Evolutionary conservation across 148 eudicot species (phyloP).

Genomic region (Rhododendron simsii): DNA sequence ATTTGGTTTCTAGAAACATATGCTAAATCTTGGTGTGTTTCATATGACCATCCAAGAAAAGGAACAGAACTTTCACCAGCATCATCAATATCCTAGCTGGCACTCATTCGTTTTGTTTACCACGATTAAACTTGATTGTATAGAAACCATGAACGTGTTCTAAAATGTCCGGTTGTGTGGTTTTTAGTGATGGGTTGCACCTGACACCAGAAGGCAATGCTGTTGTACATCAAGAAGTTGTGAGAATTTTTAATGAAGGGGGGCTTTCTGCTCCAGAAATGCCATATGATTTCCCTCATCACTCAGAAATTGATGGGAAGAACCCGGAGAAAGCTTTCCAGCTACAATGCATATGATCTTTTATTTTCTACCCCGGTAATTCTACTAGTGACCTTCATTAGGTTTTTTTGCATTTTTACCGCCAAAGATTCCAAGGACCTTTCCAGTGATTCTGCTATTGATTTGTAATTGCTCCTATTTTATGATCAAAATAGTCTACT

Average conservation of each 20-base stretch:
- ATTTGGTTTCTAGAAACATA: neutral
- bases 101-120: neutral
- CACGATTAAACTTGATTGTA: neutral
- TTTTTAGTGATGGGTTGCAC: slow-evolving; percentile 84
- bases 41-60: neutral
- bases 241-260: slow-evolving; percentile 44
- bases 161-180: neutral
- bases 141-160: neutral
- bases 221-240: slow-evolving; percentile 64
- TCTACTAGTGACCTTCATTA: neutral
- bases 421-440: neutral
- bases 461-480: neutral
- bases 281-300: slow-evolving; percentile 85
- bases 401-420: neutral
- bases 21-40: neutral
- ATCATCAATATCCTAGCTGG: neutral
- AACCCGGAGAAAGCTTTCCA: slow-evolving; percentile 62
- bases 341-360: slow-evolving; percentile 32
- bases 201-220: slow-evolving; percentile 77
- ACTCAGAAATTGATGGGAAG: slow-evolving; percentile 58
- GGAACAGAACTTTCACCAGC: neutral
- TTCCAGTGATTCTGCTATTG: neutral
- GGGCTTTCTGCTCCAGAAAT: slow-evolving; percentile 50
- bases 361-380: neutral
- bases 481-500: neutral